These are phyloP conservation scores for Draba incana DNA, from an alignment of 345 rosid genomes.

Conservation along the genomic window DNA sequence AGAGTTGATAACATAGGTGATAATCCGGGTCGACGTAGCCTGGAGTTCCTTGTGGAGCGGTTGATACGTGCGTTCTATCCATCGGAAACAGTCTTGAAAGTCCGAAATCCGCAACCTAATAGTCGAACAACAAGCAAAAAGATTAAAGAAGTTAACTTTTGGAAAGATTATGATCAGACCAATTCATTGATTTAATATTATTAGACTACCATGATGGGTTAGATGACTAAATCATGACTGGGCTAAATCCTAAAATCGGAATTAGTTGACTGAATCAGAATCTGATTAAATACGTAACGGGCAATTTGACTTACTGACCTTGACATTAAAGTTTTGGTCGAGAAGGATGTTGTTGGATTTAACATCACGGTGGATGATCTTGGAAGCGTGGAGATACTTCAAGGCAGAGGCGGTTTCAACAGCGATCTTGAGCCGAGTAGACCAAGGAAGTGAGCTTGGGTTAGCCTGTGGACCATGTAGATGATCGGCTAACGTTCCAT, in stretches of 20 bases:
- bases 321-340: conserved; percentile 67
- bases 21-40: conserved; percentile 97
- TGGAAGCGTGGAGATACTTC: conserved; percentile 75
- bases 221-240: neutral
- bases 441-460: conserved; percentile 70
- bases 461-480: conserved; percentile 68
- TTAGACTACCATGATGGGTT: neutral
- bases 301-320: conserved; percentile 37
- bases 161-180: conserved; percentile 5
- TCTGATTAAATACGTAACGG: neutral
- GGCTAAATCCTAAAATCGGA: too few relatives aligned
- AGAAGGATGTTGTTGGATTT: conserved; percentile 91
- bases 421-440: conserved; percentile 71
- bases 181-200: neutral
- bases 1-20: conserved; percentile 80
- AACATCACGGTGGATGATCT: conserved; percentile 85
- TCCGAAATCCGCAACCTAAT: conserved; percentile 85
- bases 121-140: conserved; percentile 1
- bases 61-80: conserved; percentile 73
- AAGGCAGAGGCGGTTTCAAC: conserved; percentile 79
- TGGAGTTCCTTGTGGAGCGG: conserved; percentile 96
- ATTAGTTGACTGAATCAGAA: neutral
- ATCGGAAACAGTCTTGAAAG: conserved; percentile 81
- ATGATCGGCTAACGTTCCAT: conserved; percentile 94
- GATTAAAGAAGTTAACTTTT: neutral